Conservation (phyloP, 176 grass and related monocot species). For the Chrysopogon serrulatus region DNA sequence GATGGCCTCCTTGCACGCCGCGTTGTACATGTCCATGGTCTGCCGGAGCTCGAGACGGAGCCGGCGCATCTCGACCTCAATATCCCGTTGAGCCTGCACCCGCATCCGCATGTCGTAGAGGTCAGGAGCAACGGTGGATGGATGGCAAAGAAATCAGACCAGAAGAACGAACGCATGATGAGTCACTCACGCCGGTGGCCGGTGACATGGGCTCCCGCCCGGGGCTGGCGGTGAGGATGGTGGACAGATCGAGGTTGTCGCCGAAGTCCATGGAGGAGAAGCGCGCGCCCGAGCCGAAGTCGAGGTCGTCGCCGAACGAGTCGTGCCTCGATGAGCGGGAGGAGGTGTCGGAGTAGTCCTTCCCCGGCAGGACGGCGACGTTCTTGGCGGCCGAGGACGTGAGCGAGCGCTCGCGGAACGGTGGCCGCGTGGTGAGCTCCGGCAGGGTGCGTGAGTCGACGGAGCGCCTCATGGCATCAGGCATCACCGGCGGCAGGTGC, state of each 20-base stretch:
- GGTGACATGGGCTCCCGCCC: constrained; percentile 39
- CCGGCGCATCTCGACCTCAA: constrained; percentile 81
- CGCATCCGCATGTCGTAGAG: neutral
- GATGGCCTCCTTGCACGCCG: constrained; percentile 89
- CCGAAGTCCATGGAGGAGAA: constrained; percentile 61
- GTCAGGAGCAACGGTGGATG: neutral
- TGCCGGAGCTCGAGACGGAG: constrained; percentile 83
- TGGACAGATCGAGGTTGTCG: constrained; percentile 42
- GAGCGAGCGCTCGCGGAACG: constrained; percentile 58
- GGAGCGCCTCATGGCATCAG: constrained; percentile 14
- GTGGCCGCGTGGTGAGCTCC: constrained; percentile 48
- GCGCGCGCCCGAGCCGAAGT: constrained; percentile 41
- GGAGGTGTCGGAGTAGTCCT: neutral
- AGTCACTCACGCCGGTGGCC: constrained; percentile 32
- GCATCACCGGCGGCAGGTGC: constrained; percentile 34
- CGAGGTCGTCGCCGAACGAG: constrained; percentile 42
- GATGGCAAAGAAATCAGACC: neutral
- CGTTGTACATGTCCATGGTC: constrained; percentile 97
- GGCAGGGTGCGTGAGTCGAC: constrained; percentile 21
- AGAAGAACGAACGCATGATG: neutral
- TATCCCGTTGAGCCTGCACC: constrained; percentile 43
- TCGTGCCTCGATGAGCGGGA: constrained; percentile 20
- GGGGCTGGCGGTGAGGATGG: constrained; percentile 11
- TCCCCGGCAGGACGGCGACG: neutral
- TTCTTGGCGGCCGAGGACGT: neutral